Percentiles rank a stretch among this genome's conserved stretches.
Evolutionary conservation across 2,329 filamentous ascomycete genomes (phyloP).

Genomic region (Pseudogymnoascus sp.): DNA sequence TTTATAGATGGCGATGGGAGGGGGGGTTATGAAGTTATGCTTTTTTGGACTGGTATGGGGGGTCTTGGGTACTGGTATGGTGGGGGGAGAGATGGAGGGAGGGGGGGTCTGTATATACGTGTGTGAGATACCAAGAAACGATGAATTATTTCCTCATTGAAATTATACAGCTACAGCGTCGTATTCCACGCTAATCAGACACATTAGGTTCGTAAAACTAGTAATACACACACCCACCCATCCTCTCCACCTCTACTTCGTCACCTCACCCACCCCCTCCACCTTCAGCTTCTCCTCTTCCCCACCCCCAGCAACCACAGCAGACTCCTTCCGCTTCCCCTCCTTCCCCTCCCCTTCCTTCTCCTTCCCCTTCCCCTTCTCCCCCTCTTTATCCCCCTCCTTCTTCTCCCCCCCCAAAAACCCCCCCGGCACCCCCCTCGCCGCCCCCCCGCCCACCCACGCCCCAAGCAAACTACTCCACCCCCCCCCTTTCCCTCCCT

Average conservation of each 20-base stretch:
- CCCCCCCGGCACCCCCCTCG: not conserved
- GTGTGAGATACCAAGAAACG: not conserved
- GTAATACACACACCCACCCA: not conserved
- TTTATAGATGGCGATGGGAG: conserved; percentile 16
- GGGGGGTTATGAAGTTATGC: not conserved
- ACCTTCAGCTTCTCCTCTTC: not conserved
- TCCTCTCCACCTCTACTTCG: not conserved
- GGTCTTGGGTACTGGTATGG: not conserved
- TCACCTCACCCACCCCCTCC: not conserved
- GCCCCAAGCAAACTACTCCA: not conserved
- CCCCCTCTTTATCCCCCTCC: not conserved
- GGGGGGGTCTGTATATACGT: not conserved
- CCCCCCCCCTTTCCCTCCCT: not conserved
- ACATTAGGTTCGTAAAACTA: not conserved
- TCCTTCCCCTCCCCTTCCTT: not conserved
- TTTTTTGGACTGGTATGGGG: not conserved
- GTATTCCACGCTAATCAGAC: not conserved
- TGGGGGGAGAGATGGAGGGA: not conserved
- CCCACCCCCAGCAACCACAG: too few species aligned
- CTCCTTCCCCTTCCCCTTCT: not conserved
- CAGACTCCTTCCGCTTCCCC: too few species aligned
- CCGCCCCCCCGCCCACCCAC: not conserved
- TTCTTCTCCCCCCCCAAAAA: not conserved
- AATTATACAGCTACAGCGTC: not conserved
- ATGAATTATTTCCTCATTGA: not conserved